Evolutionary conservation across 139 green algal species (phyloP).

Genomic region (Haematococcus sp.): DNA sequence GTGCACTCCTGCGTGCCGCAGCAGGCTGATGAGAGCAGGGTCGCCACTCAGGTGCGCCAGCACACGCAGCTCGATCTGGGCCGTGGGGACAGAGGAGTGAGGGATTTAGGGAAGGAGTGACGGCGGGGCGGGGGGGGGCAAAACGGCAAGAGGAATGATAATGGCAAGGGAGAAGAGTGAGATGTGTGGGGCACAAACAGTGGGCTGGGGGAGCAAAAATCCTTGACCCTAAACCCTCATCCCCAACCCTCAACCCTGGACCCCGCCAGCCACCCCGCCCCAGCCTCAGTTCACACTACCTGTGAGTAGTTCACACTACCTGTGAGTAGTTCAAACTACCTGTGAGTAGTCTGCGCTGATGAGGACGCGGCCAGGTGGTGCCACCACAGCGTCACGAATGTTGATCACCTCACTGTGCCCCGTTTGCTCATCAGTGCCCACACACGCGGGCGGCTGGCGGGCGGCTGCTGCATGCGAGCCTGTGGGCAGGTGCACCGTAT

Average conservation of each 20-base stretch:
- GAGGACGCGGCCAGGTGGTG: neutral
- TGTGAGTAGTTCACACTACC: too few species aligned
- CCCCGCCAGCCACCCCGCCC: too few species aligned
- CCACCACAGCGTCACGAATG: conserved; percentile 6
- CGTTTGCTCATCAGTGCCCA: neutral
- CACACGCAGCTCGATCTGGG: conserved; percentile 61
- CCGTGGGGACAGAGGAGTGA: neutral
- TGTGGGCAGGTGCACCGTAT: too few species aligned
- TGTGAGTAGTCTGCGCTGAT: conserved; percentile 20
- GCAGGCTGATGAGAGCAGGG: conserved; percentile 30
- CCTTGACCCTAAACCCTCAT: too few species aligned
- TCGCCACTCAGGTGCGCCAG: conserved; percentile 62
- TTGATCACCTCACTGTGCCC: neutral
- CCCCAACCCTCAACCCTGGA: too few species aligned
- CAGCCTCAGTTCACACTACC: too few species aligned
- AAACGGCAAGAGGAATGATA: too few species aligned
- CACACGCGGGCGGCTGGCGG: too few species aligned
- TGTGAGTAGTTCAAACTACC: neutral
- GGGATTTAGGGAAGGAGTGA: too few species aligned
- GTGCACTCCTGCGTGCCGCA: conserved; percentile 19
- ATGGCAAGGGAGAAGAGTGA: neutral
- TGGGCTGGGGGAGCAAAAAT: neutral
- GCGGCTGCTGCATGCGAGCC: too few species aligned
- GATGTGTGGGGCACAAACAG: neutral
- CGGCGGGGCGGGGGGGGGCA: too few species aligned